phyloP scores from a whole-genome alignment of 441 rosid species.

The Adansonia gregorii region DNA sequence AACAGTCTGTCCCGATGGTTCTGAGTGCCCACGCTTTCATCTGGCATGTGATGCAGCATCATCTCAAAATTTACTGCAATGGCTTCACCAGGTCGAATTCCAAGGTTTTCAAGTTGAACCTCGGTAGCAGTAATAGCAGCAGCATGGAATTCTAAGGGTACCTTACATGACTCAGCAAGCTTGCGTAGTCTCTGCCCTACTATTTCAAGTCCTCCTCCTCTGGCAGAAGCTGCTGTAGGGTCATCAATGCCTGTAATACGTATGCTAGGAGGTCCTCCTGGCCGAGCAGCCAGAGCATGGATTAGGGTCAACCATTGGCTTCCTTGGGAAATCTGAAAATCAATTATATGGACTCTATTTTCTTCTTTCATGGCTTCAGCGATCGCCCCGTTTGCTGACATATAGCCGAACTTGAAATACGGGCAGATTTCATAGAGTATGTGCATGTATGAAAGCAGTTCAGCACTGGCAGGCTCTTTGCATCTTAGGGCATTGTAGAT shows the following conservation, averaged over 20 bases:
- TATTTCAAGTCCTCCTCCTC: conserved; percentile 79
- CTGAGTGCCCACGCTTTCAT: conserved; percentile 77
- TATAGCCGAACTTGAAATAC: conserved; percentile 87
- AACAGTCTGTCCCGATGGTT: conserved; percentile 86
- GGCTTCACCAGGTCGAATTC: conserved; percentile 67
- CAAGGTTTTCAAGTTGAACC: conserved; percentile 67
- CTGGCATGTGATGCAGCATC: conserved; percentile 88
- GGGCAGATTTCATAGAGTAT: conserved; percentile 87
- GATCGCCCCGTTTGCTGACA: conserved; percentile 93
- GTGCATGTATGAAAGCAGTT: conserved; percentile 87
- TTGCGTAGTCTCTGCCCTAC: conserved; percentile 69
- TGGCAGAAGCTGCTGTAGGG: conserved; percentile 69
- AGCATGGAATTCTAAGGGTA: conserved; percentile 77
- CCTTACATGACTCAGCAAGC: conserved; percentile 68
- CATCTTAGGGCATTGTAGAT: conserved; percentile 80
- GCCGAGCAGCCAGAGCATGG: conserved; percentile 80
- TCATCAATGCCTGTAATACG: conserved; percentile 90
- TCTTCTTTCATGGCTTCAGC: conserved; percentile 89
- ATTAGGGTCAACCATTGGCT: conserved; percentile 89
- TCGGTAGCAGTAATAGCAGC: conserved; percentile 63
- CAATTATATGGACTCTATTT: conserved; percentile 72
- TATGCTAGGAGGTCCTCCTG: conserved; percentile 81
- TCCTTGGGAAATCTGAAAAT: conserved; percentile 83
- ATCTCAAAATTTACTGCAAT: conserved; percentile 80
- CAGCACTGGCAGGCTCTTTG: conserved; percentile 76